A percentile compares a stretch with the other conserved stretches of the same genome.
Evolutionary conservation across 495 filamentous ascomycete genomes (phyloP).

Genomic region (Neurospora cerealis): DNA sequence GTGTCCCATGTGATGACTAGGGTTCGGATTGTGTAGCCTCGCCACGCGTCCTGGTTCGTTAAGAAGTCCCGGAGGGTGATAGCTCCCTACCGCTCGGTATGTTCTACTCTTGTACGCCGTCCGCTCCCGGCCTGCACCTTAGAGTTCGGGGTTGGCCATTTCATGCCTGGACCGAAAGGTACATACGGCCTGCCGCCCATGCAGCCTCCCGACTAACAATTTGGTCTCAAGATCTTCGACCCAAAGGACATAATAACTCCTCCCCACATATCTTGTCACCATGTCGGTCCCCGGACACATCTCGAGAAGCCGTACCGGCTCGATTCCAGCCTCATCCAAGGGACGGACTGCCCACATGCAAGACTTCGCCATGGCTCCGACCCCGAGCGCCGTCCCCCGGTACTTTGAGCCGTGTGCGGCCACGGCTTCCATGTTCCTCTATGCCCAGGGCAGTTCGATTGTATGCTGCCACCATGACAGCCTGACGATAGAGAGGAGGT

Average conservation of each 20-base stretch:
- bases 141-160: constrained; percentile 1
- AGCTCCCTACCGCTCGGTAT: constrained; percentile 21
- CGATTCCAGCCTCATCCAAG: constrained; percentile 35
- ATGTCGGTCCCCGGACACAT: constrained; percentile 35
- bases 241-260: constrained; percentile 1
- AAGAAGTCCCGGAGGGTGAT: constrained; percentile 15
- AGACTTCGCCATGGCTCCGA: constrained; percentile 42
- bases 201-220: constrained; percentile 15
- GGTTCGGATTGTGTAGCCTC: constrained; percentile 37
- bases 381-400: constrained; percentile 32
- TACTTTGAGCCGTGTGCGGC: constrained; percentile 78
- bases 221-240: constrained; percentile 11
- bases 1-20: constrained; percentile 41
- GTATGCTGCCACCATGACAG: constrained; percentile 86
- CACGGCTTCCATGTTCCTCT: constrained; percentile 78
- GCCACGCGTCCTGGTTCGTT: constrained; percentile 30
- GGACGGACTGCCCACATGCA: constrained; percentile 31
- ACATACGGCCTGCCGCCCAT: constrained; percentile 4
- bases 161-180: constrained; percentile 6
- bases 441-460: constrained; percentile 67
- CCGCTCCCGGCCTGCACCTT: not conserved
- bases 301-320: constrained; percentile 52
- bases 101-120: constrained; percentile 15
- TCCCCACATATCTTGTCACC: constrained; percentile 20
- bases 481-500: constrained; percentile 77